Percentiles rank a stretch among this genome's conserved stretches.
These are phyloP conservation scores for Aureobasidium subglaciale DNA, from an alignment of 2,329 filamentous ascomycete genomes.

Conservation along the genomic window DNA sequence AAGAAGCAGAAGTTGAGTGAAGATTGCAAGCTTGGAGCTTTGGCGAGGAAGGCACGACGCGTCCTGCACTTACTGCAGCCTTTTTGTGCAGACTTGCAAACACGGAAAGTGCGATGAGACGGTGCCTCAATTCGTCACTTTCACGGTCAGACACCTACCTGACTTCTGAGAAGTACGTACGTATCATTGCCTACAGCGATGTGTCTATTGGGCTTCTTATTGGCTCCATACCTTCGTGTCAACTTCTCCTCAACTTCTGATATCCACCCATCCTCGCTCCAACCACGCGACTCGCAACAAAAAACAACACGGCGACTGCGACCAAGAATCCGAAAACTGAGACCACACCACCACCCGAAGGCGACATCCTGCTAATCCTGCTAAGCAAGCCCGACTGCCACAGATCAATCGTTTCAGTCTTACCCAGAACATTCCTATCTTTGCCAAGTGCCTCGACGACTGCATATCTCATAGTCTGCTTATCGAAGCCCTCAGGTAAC, in stretches of 20 bases:
- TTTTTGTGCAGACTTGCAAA: too few species aligned
- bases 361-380: background rate
- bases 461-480: slow-evolving; percentile 19
- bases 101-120: too few species aligned
- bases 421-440: slow-evolving; percentile 13
- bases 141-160: too few species aligned
- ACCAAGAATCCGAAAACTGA: background rate
- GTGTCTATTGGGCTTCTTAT: too few species aligned
- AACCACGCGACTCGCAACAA: background rate
- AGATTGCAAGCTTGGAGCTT: too few species aligned
- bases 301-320: background rate
- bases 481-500: slow-evolving; percentile 16
- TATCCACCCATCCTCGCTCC: background rate
- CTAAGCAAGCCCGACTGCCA: background rate
- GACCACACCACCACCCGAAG: background rate
- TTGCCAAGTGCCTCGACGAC: slow-evolving; percentile 25
- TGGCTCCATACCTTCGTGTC: too few species aligned
- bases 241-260: slow-evolving; percentile 5
- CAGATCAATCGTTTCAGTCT: background rate
- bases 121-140: too few species aligned
- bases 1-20: too few species aligned
- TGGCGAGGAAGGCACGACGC: too few species aligned
- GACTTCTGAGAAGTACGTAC: too few species aligned
- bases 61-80: too few species aligned
- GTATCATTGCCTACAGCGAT: too few species aligned